Evolutionary conservation across 148 eudicot species (phyloP).

Genomic region (Pharnaceum exiguum): DNA sequence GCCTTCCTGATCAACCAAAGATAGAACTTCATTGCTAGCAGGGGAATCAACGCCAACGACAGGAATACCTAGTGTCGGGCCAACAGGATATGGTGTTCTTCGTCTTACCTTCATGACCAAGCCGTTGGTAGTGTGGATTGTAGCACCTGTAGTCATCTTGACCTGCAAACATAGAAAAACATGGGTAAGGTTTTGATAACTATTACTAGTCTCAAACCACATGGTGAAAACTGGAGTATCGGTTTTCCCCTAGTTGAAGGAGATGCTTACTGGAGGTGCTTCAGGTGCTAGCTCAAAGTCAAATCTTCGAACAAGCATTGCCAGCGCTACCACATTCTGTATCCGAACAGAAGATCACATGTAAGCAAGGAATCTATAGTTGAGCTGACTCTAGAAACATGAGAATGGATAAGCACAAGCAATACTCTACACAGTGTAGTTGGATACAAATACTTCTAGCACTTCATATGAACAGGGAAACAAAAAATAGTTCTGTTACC

Average conservation of each 20-base stretch:
- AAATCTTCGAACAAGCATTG: slow-evolving; percentile 89
- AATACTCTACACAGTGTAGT: too few relatives aligned
- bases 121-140: slow-evolving; percentile 92
- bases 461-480: not conserved
- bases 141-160: slow-evolving; percentile 94
- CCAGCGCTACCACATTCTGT: slow-evolving; percentile 84
- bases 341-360: slow-evolving; percentile 1
- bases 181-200: not conserved
- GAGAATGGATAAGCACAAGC: not conserved
- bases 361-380: not conserved
- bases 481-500: slow-evolving; percentile 36
- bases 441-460: too few relatives aligned
- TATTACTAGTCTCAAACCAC: not conserved
- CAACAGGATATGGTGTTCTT: slow-evolving; percentile 38
- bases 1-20: slow-evolving; percentile 26
- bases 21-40: slow-evolving; percentile 16
- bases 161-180: slow-evolving; percentile 45
- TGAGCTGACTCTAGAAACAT: not conserved
- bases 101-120: slow-evolving; percentile 73
- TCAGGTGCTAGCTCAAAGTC: slow-evolving; percentile 86
- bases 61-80: slow-evolving; percentile 40
- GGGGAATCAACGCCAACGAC: slow-evolving; percentile 34
- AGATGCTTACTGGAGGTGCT: slow-evolving; percentile 78
- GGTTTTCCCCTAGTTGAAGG: not conserved
- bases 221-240: not conserved